Conservation (phyloP, 176 grass and related monocot species). For the Phoenix roebelenii region DNA sequence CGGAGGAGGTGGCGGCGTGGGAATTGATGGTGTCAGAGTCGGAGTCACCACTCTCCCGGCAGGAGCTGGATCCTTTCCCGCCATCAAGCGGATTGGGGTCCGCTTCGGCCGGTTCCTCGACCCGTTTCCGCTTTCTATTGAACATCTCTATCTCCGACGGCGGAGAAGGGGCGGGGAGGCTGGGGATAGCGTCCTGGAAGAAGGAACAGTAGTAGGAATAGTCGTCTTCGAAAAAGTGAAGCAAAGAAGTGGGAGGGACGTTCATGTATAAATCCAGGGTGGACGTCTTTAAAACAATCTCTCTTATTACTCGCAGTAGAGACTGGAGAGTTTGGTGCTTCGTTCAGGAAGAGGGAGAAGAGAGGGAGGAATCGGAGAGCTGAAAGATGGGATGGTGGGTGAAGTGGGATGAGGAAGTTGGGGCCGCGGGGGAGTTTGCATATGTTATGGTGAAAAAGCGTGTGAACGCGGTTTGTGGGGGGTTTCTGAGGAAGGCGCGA, state of each 20-base stretch:
- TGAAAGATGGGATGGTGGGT: neutral
- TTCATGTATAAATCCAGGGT: constrained; percentile 35
- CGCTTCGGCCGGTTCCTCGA: too few species aligned
- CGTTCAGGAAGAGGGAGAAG: neutral
- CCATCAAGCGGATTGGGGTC: too few species aligned
- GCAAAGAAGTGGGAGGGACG: constrained; percentile 15
- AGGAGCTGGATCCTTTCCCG: too few species aligned
- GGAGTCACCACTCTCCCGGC: too few species aligned
- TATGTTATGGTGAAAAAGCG: neutral
- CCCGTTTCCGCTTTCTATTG: constrained; percentile 4
- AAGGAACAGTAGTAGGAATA: constrained; percentile 22
- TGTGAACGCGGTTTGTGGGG: too few species aligned
- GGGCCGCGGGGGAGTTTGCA: constrained; percentile 2
- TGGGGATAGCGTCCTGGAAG: constrained; percentile 9
- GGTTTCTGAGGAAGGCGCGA: too few species aligned
- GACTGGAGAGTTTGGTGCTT: neutral
- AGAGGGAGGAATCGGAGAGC: too few species aligned
- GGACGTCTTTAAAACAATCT: too few species aligned
- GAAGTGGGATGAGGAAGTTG: neutral
- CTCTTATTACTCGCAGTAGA: neutral
- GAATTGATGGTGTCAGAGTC: too few species aligned
- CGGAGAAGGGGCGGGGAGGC: neutral
- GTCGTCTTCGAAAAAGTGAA: constrained; percentile 24
- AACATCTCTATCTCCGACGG: neutral
- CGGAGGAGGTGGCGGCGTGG: neutral